A percentile compares a stretch with the other conserved stretches of the same genome.
Evolutionary conservation across 1,284 basidiomycete genomes (phyloP).

Genomic region (Fomitopsis pinicola): DNA sequence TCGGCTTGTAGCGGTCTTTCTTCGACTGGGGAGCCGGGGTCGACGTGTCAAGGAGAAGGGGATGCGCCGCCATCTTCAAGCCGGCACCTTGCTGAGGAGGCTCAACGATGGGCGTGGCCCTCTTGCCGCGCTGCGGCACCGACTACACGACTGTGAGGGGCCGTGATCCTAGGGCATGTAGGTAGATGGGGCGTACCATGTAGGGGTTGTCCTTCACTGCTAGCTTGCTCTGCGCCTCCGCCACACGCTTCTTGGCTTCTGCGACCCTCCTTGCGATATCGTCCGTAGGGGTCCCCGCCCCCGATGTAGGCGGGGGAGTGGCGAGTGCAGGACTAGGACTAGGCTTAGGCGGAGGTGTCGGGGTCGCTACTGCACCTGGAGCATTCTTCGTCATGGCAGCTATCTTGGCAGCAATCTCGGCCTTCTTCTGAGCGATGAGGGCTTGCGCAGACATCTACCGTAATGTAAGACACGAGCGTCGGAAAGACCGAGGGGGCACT

Average conservation of each 20-base stretch:
- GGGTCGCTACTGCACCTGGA: conserved; percentile 21
- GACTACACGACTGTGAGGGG: conserved; percentile 30
- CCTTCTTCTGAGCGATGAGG: conserved; percentile 75
- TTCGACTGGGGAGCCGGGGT: conserved; percentile 63
- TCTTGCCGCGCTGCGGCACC: conserved; percentile 50
- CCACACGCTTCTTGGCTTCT: conserved; percentile 76
- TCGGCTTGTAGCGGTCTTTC: conserved; percentile 90
- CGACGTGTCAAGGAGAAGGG: conserved; percentile 69
- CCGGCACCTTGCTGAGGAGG: conserved; percentile 74
- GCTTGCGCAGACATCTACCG: conserved; percentile 46
- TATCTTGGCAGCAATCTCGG: conserved; percentile 81
- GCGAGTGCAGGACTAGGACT: conserved; percentile 27
- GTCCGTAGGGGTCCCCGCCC: conserved; percentile 41
- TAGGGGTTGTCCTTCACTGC: conserved; percentile 79
- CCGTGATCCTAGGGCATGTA: neutral
- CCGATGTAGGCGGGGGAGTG: conserved; percentile 26
- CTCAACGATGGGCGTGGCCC: conserved; percentile 48
- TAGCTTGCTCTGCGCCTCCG: conserved; percentile 71
- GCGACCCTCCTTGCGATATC: conserved; percentile 69
- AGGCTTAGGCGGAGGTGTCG: conserved; percentile 25
- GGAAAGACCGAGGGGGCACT: conserved; percentile 17
- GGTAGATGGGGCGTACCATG: conserved; percentile 48
- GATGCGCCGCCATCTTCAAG: conserved; percentile 88
- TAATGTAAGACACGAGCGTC: conserved; percentile 2
- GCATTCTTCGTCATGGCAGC: conserved; percentile 67